Conservation (phyloP, 208 protist genomes). For the Borovskyia barvae region DNA sequence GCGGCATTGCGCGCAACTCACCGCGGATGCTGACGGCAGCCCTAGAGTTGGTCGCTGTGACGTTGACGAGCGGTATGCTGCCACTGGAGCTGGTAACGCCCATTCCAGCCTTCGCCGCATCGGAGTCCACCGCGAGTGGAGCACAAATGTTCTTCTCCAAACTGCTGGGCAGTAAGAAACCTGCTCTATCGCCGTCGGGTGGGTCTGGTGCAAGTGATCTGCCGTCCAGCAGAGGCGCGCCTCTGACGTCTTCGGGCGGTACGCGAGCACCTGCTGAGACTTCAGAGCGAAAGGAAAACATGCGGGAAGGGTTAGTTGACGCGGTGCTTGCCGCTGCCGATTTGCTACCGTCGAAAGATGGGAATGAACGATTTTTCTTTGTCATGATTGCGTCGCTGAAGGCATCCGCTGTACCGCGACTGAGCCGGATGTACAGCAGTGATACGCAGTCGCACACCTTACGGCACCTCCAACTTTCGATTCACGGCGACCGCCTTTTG, state of each 20-base stretch:
- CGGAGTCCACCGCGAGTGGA: constrained; percentile 27
- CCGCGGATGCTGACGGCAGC: constrained; percentile 33
- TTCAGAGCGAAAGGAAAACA: constrained; percentile 27
- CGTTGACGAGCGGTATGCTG: constrained; percentile 56
- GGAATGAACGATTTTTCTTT: constrained; percentile 55
- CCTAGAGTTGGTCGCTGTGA: constrained; percentile 55
- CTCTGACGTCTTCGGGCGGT: not conserved
- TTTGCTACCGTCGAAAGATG: constrained; percentile 35
- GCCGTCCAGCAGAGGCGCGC: not conserved
- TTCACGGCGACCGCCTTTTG: constrained; percentile 46
- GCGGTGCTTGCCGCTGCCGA: constrained; percentile 44
- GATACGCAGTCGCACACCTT: constrained; percentile 13
- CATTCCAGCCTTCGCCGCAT: constrained; percentile 31
- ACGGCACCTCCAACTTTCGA: constrained; percentile 31
- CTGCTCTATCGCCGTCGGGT: not conserved
- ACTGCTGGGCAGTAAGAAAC: constrained; percentile 32
- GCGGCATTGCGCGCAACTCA: constrained; percentile 24
- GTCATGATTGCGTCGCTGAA: constrained; percentile 57
- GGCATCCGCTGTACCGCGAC: constrained; percentile 50
- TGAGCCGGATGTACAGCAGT: constrained; percentile 25
- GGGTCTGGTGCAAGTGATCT: not conserved
- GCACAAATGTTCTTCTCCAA: constrained; percentile 66
- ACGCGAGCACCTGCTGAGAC: constrained; percentile 1
- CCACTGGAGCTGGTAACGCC: constrained; percentile 32
- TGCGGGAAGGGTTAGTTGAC: constrained; percentile 62